Conservation (phyloP, 371 early-diverging fungal genomes). For the Rhizopus microsporus region DNA sequence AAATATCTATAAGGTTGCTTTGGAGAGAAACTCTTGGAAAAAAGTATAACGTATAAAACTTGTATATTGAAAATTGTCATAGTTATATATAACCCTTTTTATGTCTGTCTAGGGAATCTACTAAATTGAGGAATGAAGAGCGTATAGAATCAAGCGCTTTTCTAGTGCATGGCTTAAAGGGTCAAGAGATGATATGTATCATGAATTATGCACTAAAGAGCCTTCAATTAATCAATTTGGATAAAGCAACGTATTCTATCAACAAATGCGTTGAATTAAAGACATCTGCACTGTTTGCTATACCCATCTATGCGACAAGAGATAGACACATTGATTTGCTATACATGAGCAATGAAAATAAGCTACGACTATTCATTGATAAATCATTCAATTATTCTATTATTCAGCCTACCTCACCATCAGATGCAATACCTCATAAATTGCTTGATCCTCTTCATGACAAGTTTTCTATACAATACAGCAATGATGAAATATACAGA, state of each 20-base stretch:
- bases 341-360: conserved; percentile 16
- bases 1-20: conserved; percentile 34
- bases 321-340: conserved; percentile 36
- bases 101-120: neutral
- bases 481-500: conserved; percentile 32
- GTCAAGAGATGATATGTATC: conserved; percentile 38
- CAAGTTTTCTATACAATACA: conserved; percentile 40
- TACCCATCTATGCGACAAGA: conserved; percentile 49
- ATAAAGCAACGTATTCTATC: conserved; percentile 5
- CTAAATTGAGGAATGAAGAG: conserved; percentile 7
- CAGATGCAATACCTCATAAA: conserved; percentile 11
- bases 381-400: neutral
- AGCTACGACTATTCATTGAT: conserved; percentile 11
- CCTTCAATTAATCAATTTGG: conserved; percentile 14
- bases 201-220: conserved; percentile 25
- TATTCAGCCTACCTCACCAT: conserved; percentile 3
- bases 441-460: conserved; percentile 51
- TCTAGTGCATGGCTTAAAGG: conserved; percentile 28
- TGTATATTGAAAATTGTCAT: neutral
- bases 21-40: conserved; percentile 24
- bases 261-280: conserved; percentile 28
- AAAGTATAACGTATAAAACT: conserved; percentile 5
- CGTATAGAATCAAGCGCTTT: conserved; percentile 22
- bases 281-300: conserved; percentile 33
- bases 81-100: neutral